Evolutionary conservation across 352 stramenopile genomes (phyloP).

Genomic region (Phytophthora meadii): DNA sequence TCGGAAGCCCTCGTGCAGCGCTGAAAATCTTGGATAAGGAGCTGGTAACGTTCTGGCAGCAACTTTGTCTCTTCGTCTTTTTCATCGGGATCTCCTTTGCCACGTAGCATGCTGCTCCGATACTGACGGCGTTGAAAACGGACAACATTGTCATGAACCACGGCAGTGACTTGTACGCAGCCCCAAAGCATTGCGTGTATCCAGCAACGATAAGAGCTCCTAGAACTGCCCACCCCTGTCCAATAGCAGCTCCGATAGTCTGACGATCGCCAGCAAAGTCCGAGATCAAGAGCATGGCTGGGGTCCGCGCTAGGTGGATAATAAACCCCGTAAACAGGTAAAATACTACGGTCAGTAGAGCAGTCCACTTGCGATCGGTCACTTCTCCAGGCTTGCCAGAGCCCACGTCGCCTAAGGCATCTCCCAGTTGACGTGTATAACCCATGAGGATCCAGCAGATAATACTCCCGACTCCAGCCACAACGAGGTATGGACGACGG

Average conservation of each 20-base stretch:
- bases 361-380: constrained; percentile 51
- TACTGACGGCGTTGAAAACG: constrained; percentile 37
- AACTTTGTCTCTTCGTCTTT: constrained; percentile 7
- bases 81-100: constrained; percentile 40
- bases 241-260: constrained; percentile 47
- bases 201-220: constrained; percentile 50
- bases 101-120: constrained; percentile 37
- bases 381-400: constrained; percentile 29
- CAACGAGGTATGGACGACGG: constrained; percentile 49
- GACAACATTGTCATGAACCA: constrained; percentile 62
- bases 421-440: constrained; percentile 50
- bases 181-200: constrained; percentile 57
- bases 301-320: constrained; percentile 56
- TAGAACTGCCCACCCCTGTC: constrained; percentile 47
- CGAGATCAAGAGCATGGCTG: constrained; percentile 52
- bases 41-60: constrained; percentile 18
- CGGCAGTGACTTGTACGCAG: constrained; percentile 46
- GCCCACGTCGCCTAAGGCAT: constrained; percentile 47
- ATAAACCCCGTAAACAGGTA: constrained; percentile 69
- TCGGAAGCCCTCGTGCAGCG: constrained; percentile 30
- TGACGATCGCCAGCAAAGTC: constrained; percentile 63
- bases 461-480: constrained; percentile 34
- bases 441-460: constrained; percentile 65
- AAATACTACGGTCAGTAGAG: constrained; percentile 58
- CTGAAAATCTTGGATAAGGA: constrained; percentile 34